Percentiles rank a stretch among this genome's conserved stretches.
Conservation (phyloP, 257 asterid genomes). For the Fraxinus excelsior region DNA sequence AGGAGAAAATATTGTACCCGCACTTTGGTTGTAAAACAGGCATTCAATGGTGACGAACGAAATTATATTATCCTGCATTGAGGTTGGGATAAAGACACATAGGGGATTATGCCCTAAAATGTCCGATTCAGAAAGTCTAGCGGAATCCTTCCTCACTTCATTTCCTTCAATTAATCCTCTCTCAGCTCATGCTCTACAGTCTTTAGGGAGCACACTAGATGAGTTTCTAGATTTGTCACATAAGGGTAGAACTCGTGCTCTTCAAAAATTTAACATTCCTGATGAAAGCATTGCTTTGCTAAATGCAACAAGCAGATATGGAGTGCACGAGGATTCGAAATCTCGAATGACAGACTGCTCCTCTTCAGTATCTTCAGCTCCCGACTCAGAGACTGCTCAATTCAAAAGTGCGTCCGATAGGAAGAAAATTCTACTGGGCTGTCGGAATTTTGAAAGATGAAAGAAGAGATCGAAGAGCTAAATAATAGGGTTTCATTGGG, state of each 20-base stretch:
- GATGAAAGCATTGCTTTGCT: conserved; percentile 70
- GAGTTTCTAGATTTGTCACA: conserved; percentile 68
- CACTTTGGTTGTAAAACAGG: no score
- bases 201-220: conserved; percentile 60
- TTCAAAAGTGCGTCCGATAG: conserved; percentile 42
- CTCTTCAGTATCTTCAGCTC: conserved; percentile 71
- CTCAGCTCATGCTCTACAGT: conserved; percentile 86
- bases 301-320: conserved; percentile 62
- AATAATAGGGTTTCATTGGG: no score
- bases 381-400: conserved; percentile 57
- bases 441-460: no score
- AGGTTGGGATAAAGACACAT: conserved; percentile 46
- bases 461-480: no score
- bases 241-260: conserved; percentile 50
- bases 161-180: conserved; percentile 95
- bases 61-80: conserved; percentile 79
- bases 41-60: conserved; percentile 95
- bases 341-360: conserved; percentile 95
- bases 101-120: conserved; percentile 63
- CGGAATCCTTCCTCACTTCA: conserved; percentile 85
- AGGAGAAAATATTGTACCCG: no score
- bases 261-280: conserved; percentile 64
- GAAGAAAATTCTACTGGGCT: no score
- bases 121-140: conserved; percentile 79
- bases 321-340: conserved; percentile 84